Base-by-base conservation (phyloP, 1,284 basidiomycete species). In the Pseudomicrostroma phylloplanum region DNA sequence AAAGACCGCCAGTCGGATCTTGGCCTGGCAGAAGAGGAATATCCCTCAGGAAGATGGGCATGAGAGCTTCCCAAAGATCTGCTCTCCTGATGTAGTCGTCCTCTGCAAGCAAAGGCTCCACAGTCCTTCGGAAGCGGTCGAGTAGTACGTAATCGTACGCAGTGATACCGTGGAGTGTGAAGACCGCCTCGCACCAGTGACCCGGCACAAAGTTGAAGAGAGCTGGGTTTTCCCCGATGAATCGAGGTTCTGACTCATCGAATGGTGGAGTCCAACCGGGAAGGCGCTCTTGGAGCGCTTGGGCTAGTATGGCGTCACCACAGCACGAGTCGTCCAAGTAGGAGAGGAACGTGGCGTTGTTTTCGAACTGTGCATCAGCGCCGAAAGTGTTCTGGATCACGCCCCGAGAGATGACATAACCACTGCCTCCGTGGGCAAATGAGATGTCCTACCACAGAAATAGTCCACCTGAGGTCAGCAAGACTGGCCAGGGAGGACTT, bases 291-390 rank as follows among this genome's bases (percentile, higher is more conserved):
- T n/a, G 23, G 46, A 48, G 23, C n/a, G 46, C 46, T n/a, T 23
- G 46, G 7, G n/a, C 17, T 7, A 48, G 46, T 23, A n/a, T 11
- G 17, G 46, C 46, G 46, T 48, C 46, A n/a, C 46, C 46, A 48
- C 46, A 48, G 46, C 46, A 48, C n/a, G 46, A 48, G 46, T 48
- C 17, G 46, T 23, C n/a, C n/a, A 48, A n/a, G 23, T 48, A 48
- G 46, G 17, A 23, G 46, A 23, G 17, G 12, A 48, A 48, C 3
- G 46, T n/a, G 30, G 30, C 30, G 30, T 36, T 36, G 46, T 48
- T n/a, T 12, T 48, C 46, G 23, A 48, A 48, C 12, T 48, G n/a
- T 23, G n/a, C 17, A 36, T 36, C 30, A 9, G 4, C 9, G 4
- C 46, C 46, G 46, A n/a, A 48, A 7, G 46, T 48, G 17, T 7